These are phyloP conservation scores for Anisodus acutangulus DNA, from an alignment of 257 asterid species.

Conservation along the genomic window DNA sequence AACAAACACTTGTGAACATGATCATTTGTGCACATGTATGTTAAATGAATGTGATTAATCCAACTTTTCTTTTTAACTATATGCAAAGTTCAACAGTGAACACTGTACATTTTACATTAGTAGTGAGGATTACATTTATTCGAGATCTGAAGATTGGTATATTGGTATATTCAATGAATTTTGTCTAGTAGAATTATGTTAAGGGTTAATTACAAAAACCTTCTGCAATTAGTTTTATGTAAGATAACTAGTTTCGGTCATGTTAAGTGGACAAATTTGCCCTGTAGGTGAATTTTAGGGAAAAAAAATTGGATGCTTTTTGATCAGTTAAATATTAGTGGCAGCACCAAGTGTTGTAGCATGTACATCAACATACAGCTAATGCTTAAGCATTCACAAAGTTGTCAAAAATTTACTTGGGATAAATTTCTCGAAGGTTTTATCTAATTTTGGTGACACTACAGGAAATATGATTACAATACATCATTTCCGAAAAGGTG, in stretches of 20 bases:
- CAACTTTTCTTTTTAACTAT: neutral
- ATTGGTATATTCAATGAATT: neutral
- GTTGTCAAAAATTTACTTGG: neutral
- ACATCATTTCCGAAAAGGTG: neutral
- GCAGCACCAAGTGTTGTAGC: neutral
- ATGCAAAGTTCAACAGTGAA: neutral
- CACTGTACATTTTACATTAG: neutral
- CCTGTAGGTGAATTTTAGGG: neutral
- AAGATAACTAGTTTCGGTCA: neutral
- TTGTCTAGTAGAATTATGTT: neutral
- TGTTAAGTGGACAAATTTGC: neutral
- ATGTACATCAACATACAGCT: neutral
- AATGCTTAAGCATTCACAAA: neutral
- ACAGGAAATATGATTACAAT: neutral
- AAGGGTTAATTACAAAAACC: neutral
- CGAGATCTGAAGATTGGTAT: neutral
- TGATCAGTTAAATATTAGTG: neutral
- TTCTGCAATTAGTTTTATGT: constrained; percentile 5
- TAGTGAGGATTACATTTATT: neutral
- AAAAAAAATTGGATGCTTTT: neutral
- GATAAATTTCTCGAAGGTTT: neutral
- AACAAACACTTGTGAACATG: neutral
- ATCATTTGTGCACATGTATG: neutral
- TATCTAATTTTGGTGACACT: neutral
- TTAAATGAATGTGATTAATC: constrained; percentile 16